Evolutionary conservation across 495 filamentous ascomycete genomes (phyloP), one percentile per base, ranked within the genome.

Genomic region (Wilcoxina mikolae): DNA sequence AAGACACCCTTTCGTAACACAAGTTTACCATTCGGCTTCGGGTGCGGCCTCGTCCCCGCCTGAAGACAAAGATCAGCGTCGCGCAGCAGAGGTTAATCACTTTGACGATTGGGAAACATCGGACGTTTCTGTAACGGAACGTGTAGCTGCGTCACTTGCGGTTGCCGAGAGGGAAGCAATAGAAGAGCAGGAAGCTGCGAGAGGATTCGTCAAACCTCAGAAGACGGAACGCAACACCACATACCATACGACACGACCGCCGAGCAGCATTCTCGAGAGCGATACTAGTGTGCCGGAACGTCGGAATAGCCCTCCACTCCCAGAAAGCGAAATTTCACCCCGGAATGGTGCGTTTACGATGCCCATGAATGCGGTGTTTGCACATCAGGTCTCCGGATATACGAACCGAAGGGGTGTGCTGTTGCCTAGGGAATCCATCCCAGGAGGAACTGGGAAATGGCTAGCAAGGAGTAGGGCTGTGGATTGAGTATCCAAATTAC

Each of bases 61-160:
- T 29, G 12, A 12, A 25, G 24, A 2, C 25, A 27, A 27, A 43
- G 39, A 43, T 20, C 46, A 27, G 3, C 46, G 24, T 15, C 29
- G 23, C 15, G 15, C 46, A 15, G 28, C 28, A 28, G 49, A 52
- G 20, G 9, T 35, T 17, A 52, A 52, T n/a, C 49, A 52, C 31
- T 52, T 52, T 24, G 49, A 52, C 23, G 49, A 38, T 22, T 52
- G 49, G 49, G 49, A 52, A 15, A 52, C 49, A 12, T 52, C 49
- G 1, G 49, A 52, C 22, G 9, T 52, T 12, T 38, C 49, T 15
- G 31, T 27, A 15, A 38, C 11, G 2, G 49, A 52, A 27, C 49
- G 49, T 12, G 49, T 52, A 3, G 27, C 49, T 9, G 49, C 49
- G 17, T 38, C 49, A 1, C 49, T 52, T 9, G 49, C 49, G 2